Base-by-base conservation (phyloP, 495 filamentous ascomycete species). In the Neurospora sp. region DNA sequence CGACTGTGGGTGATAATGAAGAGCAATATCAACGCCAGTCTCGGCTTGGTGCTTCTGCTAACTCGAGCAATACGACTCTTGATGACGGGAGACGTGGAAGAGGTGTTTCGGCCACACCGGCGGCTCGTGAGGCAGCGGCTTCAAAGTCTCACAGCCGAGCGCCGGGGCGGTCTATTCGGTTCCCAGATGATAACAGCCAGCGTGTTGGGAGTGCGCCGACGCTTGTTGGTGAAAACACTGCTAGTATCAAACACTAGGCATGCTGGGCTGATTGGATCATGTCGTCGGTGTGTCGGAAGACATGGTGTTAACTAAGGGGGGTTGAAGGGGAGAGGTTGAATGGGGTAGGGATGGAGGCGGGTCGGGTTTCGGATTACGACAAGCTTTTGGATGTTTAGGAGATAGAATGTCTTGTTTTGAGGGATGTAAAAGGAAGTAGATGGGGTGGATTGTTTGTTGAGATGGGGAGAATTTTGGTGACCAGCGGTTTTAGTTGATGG, bases 161-260 rank as follows among this genome's bases (percentile, higher is more conserved):
- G 42, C 48, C 27, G 4, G 70, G 75, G 3, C 73, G 84, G 70
- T 82, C 81, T 11, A 82, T 87, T 72, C 82, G 82, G 6, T 85
- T 87, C 69, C 83, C 82, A 8, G 84, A 86, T 70, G 84, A 85
- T 40, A 27, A 39, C 44, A 14, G 61, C 72, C 9, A 48, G 68
- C 18, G 48, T 48, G 1, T 3, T 40, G 53, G 53, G 27, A 66
- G 53, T 14, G 27, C 31, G 14, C 53, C 53, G 6, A 66, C 27
- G 27, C 53, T 35, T 66, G 53, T 35, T 16, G 53, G 27, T 31
- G 27, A 27, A 27, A 66, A 7, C 14, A 37, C 53, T 3, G 53
- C 14, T 31, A 27, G 22, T 66, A 7, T 66, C 53, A 66, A 66
- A 4, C 53, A 66, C 2, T 66, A 66, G 46, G 14, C 6, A 3